Conservation (phyloP, 371 early-diverging fungal genomes). For the Dinochytrium kinnereticum region DNA sequence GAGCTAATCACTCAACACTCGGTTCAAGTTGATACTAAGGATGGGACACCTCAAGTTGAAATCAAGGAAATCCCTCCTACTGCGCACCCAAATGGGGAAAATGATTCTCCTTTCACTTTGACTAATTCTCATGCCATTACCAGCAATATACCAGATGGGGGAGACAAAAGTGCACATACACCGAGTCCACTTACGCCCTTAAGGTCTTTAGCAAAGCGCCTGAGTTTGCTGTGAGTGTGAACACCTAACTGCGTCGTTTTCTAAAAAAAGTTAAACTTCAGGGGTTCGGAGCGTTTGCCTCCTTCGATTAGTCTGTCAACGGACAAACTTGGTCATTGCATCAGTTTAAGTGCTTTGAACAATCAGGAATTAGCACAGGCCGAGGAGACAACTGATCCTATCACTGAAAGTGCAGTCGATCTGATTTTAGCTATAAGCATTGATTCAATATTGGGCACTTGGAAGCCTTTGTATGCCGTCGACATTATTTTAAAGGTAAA, state of each 20-base stretch:
- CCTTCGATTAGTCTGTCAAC: slow-evolving; percentile 8
- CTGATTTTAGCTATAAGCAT: slow-evolving; percentile 26
- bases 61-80: slow-evolving; percentile 26
- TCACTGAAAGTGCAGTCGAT: slow-evolving; percentile 8
- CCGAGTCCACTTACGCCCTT: not conserved
- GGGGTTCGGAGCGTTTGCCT: not conserved
- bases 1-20: slow-evolving; percentile 8
- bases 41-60: slow-evolving; percentile 54
- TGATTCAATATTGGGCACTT: slow-evolving; percentile 35
- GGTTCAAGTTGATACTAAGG: slow-evolving; percentile 53
- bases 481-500: slow-evolving; percentile 30
- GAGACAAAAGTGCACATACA: not conserved
- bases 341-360: slow-evolving; percentile 1
- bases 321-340: slow-evolving; percentile 4
- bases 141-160: not conserved
- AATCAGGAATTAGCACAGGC: not conserved
- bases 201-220: not conserved
- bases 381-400: not conserved
- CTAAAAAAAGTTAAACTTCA: not conserved
- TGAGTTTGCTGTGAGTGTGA: not conserved
- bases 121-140: not conserved
- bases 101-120: not conserved
- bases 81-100: not conserved
- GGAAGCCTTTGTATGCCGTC: slow-evolving; percentile 30
- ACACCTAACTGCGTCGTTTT: no score